Percentiles rank a stretch among this genome's conserved stretches.
Evolutionary conservation across 2,329 filamentous ascomycete species (phyloP).

Genomic region (Aspergillus fischeri): DNA sequence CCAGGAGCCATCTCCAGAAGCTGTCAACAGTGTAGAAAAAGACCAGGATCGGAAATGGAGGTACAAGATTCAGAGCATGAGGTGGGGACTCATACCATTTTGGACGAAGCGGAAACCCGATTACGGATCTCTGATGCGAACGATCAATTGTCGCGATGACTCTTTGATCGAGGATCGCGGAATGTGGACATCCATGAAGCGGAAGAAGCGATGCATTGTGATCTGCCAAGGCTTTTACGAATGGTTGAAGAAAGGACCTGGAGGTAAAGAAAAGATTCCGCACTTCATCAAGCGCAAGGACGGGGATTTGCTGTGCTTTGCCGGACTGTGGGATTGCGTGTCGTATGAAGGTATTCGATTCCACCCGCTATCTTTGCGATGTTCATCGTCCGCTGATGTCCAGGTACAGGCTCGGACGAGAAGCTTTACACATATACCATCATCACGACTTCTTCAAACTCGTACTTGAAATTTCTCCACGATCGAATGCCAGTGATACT

Average conservation of each 20-base stretch:
- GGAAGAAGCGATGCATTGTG: constrained; percentile 80
- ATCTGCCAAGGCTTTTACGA: constrained; percentile 93
- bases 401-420: constrained; percentile 53
- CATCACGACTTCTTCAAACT: constrained; percentile 84
- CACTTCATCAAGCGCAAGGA: constrained; percentile 81
- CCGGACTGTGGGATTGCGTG: constrained; percentile 87
- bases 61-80: constrained; percentile 89
- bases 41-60: not conserved
- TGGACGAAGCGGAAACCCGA: constrained; percentile 85
- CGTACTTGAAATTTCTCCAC: constrained; percentile 80
- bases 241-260: constrained; percentile 75
- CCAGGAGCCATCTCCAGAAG: not conserved
- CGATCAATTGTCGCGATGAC: constrained; percentile 93
- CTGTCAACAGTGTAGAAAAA: not conserved
- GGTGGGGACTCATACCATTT: constrained; percentile 90
- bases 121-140: constrained; percentile 73
- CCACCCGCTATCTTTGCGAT: not conserved
- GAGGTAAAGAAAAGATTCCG: constrained; percentile 74
- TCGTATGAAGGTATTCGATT: constrained; percentile 62
- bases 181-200: constrained; percentile 92
- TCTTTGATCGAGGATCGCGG: constrained; percentile 70
- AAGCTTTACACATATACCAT: constrained; percentile 86
- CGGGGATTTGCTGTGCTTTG: constrained; percentile 79
- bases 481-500: constrained; percentile 94
- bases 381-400: not conserved